Percentiles rank a stretch among this genome's conserved stretches.
Evolutionary conservation across 495 filamentous ascomycete species (phyloP).

Genomic region (Penicillium crystallinum): DNA sequence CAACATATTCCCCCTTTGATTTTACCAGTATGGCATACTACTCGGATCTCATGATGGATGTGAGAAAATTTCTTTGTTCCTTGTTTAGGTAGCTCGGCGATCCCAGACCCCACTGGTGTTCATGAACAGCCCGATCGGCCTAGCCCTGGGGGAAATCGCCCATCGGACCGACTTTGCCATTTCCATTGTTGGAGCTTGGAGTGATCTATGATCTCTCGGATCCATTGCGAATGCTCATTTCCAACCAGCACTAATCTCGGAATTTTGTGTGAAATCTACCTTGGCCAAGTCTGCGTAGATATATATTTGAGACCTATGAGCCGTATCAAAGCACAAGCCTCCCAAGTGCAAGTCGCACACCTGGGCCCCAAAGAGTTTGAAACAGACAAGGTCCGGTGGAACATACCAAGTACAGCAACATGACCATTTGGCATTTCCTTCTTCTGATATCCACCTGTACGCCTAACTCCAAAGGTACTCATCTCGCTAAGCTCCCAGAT

Average conservation of each 20-base stretch:
- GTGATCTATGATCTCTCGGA: background rate
- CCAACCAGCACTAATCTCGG: background rate
- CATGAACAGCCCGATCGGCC: background rate
- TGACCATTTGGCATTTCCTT: background rate
- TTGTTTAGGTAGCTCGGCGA: background rate
- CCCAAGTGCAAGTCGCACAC: background rate
- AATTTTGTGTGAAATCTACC: background rate
- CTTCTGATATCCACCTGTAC: background rate
- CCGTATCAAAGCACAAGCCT: background rate
- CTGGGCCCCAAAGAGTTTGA: background rate
- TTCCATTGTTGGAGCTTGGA: background rate
- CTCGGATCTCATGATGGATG: too few relatives aligned
- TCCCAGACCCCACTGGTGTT: background rate
- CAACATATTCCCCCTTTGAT: too few relatives aligned
- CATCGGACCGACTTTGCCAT: background rate
- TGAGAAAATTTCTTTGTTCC: background rate
- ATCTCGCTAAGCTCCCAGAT: background rate
- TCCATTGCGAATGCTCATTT: background rate
- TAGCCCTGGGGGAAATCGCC: background rate
- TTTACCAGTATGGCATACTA: too few relatives aligned
- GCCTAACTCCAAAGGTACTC: constrained; percentile 1
- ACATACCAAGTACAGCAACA: background rate
- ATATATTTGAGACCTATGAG: background rate
- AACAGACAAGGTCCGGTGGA: background rate
- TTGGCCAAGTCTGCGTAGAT: background rate